These are phyloP conservation scores for Hymenoscyphus fraxineus DNA, from an alignment of 2,329 filamentous ascomycete genomes.

Conservation along the genomic window DNA sequence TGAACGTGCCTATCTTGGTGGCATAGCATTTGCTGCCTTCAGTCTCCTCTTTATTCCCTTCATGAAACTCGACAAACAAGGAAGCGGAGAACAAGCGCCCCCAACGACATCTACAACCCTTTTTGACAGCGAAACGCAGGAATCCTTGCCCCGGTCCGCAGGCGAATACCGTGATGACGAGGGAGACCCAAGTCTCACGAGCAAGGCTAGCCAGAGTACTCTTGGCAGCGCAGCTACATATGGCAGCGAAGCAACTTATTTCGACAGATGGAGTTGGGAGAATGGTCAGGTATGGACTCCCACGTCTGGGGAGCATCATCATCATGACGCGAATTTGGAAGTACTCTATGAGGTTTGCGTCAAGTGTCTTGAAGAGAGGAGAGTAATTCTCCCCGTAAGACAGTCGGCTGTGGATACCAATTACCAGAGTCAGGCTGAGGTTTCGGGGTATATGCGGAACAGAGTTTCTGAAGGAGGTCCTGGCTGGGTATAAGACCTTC, in stretches of 20 bases:
- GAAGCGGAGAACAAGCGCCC: not conserved
- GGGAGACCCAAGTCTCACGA: not conserved
- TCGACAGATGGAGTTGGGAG: slow-evolving; percentile 28
- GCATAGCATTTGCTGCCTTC: slow-evolving; percentile 41
- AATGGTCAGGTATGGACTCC: slow-evolving; percentile 9
- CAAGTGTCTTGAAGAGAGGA: slow-evolving; percentile 22
- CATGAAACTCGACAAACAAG: slow-evolving; percentile 40
- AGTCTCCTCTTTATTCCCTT: slow-evolving; percentile 49
- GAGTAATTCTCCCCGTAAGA: slow-evolving; percentile 14
- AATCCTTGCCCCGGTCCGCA: slow-evolving; percentile 5
- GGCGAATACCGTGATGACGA: slow-evolving; percentile 12
- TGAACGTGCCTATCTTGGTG: slow-evolving; percentile 49
- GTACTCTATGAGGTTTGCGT: slow-evolving; percentile 22
- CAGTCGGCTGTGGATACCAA: not conserved
- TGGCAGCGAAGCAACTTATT: slow-evolving; percentile 16
- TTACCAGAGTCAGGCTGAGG: not conserved
- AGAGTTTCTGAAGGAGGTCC: not conserved
- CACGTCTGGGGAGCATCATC: not conserved
- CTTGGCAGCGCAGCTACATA: slow-evolving; percentile 10
- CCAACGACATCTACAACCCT: not conserved
- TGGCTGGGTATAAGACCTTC: not conserved
- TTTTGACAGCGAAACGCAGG: not conserved
- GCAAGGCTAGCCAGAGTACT: slow-evolving; percentile 14
- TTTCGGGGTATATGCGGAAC: not conserved
- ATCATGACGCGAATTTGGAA: not conserved